A percentile compares a stretch with the other conserved stretches of the same genome.
Conservation (phyloP, 2,329 filamentous ascomycete genomes). For the Drechslerella stenobrocha region DNA sequence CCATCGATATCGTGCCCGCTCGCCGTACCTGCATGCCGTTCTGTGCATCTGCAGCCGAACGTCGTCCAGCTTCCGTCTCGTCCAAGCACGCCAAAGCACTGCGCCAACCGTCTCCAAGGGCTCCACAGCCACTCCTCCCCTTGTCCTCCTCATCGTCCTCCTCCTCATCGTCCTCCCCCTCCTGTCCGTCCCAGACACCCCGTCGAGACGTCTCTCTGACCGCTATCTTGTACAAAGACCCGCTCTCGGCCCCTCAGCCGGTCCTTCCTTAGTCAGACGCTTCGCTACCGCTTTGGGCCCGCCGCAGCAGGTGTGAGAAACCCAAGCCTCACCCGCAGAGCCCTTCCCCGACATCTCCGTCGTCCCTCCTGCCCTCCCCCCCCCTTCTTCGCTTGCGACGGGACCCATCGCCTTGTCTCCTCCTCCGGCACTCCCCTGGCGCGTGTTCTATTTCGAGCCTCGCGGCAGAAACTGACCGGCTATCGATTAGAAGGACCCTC, state of each 20-base stretch:
- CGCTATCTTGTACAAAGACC: too few species aligned
- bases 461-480: background rate
- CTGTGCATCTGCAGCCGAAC: conserved; percentile 5
- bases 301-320: conserved; percentile 35
- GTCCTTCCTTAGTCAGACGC: conserved; percentile 49
- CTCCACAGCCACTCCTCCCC: background rate
- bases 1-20: background rate
- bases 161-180: background rate
- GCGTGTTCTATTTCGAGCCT: conserved; percentile 38
- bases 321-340: conserved; percentile 43
- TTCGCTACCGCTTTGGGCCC: conserved; percentile 47
- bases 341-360: conserved; percentile 17
- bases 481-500: conserved; percentile 1
- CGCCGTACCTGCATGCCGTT: conserved; percentile 1
- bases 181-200: too few species aligned
- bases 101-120: background rate
- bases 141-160: background rate
- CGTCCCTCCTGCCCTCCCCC: background rate
- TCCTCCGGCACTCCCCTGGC: conserved; percentile 28
- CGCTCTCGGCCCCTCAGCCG: too few species aligned
- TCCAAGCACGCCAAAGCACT: background rate
- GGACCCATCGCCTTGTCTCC: conserved; percentile 24
- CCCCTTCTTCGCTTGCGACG: conserved; percentile 24
- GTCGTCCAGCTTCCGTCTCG: too few species aligned
- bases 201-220: too few species aligned